Conservation (phyloP, 805 yeast species). For the Saturnispora mendoncae region DNA sequence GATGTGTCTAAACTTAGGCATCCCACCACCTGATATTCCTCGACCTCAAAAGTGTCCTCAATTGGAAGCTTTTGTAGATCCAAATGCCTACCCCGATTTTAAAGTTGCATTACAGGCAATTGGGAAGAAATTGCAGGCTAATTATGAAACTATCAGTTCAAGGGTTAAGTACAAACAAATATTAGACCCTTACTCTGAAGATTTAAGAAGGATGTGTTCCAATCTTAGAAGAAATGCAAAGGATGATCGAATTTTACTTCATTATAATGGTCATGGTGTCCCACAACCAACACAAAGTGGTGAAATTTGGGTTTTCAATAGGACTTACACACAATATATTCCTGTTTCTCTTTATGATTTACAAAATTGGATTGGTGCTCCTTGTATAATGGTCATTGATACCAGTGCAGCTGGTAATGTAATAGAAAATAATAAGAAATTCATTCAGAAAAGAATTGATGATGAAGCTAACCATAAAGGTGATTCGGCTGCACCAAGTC, state of each 20-base stretch:
- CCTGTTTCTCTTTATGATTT: constrained; percentile 93
- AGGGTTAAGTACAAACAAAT: constrained; percentile 86
- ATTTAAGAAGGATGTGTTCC: constrained; percentile 83
- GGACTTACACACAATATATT: constrained; percentile 95
- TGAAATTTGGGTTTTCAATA: constrained; percentile 96
- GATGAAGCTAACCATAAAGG: constrained; percentile 65
- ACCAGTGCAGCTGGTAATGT: constrained; percentile 93
- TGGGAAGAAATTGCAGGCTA: constrained; percentile 78
- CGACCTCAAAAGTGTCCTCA: constrained; percentile 91
- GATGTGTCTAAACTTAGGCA: constrained; percentile 84
- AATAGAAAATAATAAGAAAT: constrained; percentile 77
- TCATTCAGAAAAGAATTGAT: constrained; percentile 81
- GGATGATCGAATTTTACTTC: constrained; percentile 87
- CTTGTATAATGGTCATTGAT: constrained; percentile 90
- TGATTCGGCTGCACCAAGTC: constrained; percentile 45
- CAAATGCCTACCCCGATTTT: constrained; percentile 68
- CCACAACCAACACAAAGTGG: constrained; percentile 96
- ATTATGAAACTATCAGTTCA: constrained; percentile 81
- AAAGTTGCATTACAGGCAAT: constrained; percentile 87
- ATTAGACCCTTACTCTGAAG: constrained; percentile 92
- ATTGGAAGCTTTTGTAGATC: constrained; percentile 90
- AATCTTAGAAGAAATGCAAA: constrained; percentile 83
- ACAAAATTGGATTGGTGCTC: constrained; percentile 97
- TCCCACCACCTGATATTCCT: constrained; percentile 93
- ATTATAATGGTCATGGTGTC: constrained; percentile 97